Percentiles rank a stretch among this genome's conserved stretches.
These are phyloP conservation scores for Niebla homalea DNA, from an alignment of 495 filamentous ascomycete species.

Conservation along the genomic window DNA sequence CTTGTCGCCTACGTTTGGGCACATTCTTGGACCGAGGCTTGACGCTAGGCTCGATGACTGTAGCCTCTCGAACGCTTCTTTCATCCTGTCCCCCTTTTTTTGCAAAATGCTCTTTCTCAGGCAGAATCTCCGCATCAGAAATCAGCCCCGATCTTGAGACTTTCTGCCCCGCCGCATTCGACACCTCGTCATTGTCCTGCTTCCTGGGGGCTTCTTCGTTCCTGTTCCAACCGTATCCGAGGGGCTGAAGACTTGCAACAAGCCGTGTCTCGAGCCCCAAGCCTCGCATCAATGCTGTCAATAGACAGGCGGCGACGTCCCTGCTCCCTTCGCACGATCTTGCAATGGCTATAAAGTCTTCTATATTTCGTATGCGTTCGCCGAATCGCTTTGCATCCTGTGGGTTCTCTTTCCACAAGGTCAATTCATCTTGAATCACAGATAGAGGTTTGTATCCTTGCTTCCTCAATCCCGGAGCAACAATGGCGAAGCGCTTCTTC, in stretches of 20 bases:
- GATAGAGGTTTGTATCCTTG: slow-evolving; percentile 67
- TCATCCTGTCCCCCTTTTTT: too few species aligned
- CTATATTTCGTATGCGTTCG: slow-evolving; percentile 51
- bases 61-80: too few species aligned
- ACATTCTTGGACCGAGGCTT: not conserved
- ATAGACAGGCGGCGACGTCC: slow-evolving; percentile 80
- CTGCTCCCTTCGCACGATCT: slow-evolving; percentile 65
- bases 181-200: slow-evolving; percentile 11
- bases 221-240: slow-evolving; percentile 87
- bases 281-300: slow-evolving; percentile 76
- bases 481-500: slow-evolving; percentile 71
- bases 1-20: not conserved
- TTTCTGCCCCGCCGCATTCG: slow-evolving; percentile 11
- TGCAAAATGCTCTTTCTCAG: too few species aligned
- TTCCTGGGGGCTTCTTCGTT: slow-evolving; percentile 49
- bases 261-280: slow-evolving; percentile 69
- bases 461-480: slow-evolving; percentile 72
- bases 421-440: slow-evolving; percentile 51
- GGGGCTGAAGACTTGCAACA: slow-evolving; percentile 71
- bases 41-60: too few species aligned
- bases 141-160: too few species aligned
- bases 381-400: slow-evolving; percentile 53
- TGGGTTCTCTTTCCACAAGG: slow-evolving; percentile 45
- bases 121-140: too few species aligned
- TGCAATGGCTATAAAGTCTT: slow-evolving; percentile 56